Evolutionary conservation across 352 stramenopile genomes (phyloP), one percentile per base, ranked within the genome.

Genomic region (Pythium biforme): DNA sequence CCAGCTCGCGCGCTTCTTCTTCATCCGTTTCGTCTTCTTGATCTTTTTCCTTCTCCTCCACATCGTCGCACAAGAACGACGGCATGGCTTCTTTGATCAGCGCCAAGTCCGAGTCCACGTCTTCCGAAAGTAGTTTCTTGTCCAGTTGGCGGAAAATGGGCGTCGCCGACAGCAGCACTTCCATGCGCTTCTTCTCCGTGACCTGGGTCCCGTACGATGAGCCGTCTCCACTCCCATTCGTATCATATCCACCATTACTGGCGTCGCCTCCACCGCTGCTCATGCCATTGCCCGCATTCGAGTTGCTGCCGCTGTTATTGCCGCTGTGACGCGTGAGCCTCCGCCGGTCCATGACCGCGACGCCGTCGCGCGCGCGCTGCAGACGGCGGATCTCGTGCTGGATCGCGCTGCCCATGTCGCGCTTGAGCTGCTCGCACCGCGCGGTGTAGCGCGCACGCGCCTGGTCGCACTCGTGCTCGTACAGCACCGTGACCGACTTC

Each of bases 291-390:
- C 34, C 26, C 39, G 5, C 34, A 43, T 12, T 40, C n/a, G 70
- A 63, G 45, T 72, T 70, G 37, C 59, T 63, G 27, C n/a, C n/a
- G n/a, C 72, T 62, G 4, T 64, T 65, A 41, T 72, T 66, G 6
- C 45, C 61, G 22, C 31, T 57, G 9, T 64, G 17, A 1, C 63
- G 68, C 23, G 58, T 68, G 25, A 69, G 47, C 6, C 81, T 76
- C 9, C 81, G 75, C 23, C 81, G 73, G 69, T 81, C 83, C 62
- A 80, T 88, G 26, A 90, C 78, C 15, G 78, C 85, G 26, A 90
- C 81, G 20, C 76, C 81, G 33, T 88, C 78, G 47, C 83, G 80
- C 26, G 81, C 72, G 27, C 73, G 83, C 59, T 79, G 64, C 4
- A 90, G 68, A 10, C 79, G 69, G 46, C 64, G 59, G 40, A 90